phyloP scores from a whole-genome alignment of 768 basidiomycete genomes.

The Neoboletus magnificus region DNA sequence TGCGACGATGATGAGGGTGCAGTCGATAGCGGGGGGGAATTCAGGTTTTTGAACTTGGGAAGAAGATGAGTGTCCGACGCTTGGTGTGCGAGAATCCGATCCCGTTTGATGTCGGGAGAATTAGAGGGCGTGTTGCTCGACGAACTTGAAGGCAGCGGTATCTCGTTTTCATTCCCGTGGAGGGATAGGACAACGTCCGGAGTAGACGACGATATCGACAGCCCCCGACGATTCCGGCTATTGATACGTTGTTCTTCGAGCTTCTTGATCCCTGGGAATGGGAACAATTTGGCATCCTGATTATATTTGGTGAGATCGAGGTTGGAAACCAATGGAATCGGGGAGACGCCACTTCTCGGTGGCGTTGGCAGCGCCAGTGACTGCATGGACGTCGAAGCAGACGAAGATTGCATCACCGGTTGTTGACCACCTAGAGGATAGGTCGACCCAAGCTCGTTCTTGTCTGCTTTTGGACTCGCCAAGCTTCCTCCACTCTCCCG shows the following conservation, averaged over 20 bases:
- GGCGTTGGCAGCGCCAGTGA: constrained; percentile 56
- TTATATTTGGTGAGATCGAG: constrained; percentile 73
- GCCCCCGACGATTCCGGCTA: constrained; percentile 52
- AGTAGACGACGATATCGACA: constrained; percentile 47
- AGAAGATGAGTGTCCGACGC: constrained; percentile 65
- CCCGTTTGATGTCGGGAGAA: constrained; percentile 50
- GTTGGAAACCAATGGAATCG: constrained; percentile 72
- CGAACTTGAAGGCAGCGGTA: constrained; percentile 44
- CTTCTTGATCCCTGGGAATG: constrained; percentile 83
- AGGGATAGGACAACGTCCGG: constrained; percentile 46
- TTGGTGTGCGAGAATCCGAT: constrained; percentile 64
- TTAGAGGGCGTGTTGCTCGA: constrained; percentile 49
- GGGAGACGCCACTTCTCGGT: constrained; percentile 60
- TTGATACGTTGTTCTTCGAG: constrained; percentile 65
- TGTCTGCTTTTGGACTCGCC: constrained; percentile 59
- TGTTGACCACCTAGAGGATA: constrained; percentile 49
- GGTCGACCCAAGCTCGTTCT: constrained; percentile 38
- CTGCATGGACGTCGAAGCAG: constrained; percentile 60
- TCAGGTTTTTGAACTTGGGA: constrained; percentile 45
- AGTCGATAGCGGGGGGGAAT: constrained; percentile 40
- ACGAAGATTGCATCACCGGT: constrained; percentile 56
- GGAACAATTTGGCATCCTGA: constrained; percentile 69
- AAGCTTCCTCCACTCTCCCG: constrained; percentile 75
- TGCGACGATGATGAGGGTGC: constrained; percentile 47
- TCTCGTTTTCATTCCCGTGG: constrained; percentile 43